A percentile compares a stretch with the other conserved stretches of the same genome.
phyloP scores from a whole-genome alignment of 768 basidiomycete species.

The Pleurotus ostreatus region DNA sequence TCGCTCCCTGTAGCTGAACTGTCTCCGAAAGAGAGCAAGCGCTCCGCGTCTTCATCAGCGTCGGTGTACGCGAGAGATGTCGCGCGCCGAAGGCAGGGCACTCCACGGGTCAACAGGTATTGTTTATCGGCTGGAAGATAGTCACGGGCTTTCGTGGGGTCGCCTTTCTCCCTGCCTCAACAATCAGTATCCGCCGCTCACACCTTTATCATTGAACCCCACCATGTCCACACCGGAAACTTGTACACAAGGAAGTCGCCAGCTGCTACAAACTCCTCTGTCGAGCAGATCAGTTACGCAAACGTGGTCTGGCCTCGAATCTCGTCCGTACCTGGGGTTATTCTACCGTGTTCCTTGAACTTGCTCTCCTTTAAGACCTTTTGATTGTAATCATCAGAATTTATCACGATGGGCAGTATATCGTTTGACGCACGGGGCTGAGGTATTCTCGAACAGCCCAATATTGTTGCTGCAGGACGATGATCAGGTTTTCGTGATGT shows the following conservation, averaged over 20 bases:
- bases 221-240: slow-evolving; percentile 99
- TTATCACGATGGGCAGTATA: slow-evolving; percentile 12
- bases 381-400: slow-evolving; percentile 28
- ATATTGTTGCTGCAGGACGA: slow-evolving; percentile 68
- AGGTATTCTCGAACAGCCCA: slow-evolving; percentile 95
- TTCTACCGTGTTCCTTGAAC: slow-evolving; percentile 97
- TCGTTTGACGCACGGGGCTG: slow-evolving; percentile 58
- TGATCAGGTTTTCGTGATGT: slow-evolving; percentile 10
- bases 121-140: slow-evolving; percentile 96
- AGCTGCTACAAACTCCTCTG: slow-evolving; percentile 97
- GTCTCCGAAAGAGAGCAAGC: slow-evolving; percentile 80
- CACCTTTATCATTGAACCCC: slow-evolving; percentile 21
- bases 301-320: not conserved
- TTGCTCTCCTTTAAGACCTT: slow-evolving; percentile 97
- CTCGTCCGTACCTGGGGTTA: slow-evolving; percentile 76
- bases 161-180: slow-evolving; percentile 81
- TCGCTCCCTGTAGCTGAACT: slow-evolving; percentile 46
- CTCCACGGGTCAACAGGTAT: slow-evolving; percentile 91
- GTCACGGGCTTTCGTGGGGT: slow-evolving; percentile 78
- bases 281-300: not conserved
- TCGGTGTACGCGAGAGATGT: slow-evolving; percentile 92
- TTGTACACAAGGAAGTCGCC: slow-evolving; percentile 98
- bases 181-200: slow-evolving; percentile 8
- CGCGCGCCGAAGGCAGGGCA: slow-evolving; percentile 94
- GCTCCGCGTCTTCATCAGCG: slow-evolving; percentile 94